Base-by-base conservation (phyloP, 2,329 filamentous ascomycete genomes). In the Exophiala alcalophila region DNA sequence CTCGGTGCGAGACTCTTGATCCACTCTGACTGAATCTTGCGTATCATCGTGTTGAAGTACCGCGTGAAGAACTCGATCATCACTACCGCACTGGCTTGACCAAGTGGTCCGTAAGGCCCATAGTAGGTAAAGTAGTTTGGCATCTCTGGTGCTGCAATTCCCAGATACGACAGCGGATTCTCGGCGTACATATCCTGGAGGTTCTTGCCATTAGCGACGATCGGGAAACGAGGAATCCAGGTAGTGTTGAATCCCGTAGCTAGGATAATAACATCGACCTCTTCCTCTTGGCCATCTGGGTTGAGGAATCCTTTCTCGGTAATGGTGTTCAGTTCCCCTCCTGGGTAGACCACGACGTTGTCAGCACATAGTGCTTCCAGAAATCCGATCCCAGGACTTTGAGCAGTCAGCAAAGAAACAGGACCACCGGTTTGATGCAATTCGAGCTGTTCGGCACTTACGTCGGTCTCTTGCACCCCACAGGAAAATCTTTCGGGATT, bases 331-430 rank as follows among this genome's bases (percentile, higher is more conserved):
- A 50, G 33, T 18, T 42, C 37, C 18, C 35, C 32, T 68, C 68
- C 0, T n/a, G 67, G 66, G 52, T 83, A 76, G 49, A 77, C 80
- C 10, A 71, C 68, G 10, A 83, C 79, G 35, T 84, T 82, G 3
- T 74, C 70, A 49, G 77, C 69, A 0, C 71, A 68, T 15, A 84
- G 65, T 0, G 80, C 78, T 57, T 59, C 81, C 2, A 60, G 44
- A 24, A 59, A 60, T 7, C 57, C 57, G 14, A 55, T 44, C 0
- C 72, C 72, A 1, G 73, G 73, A 1, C n/a, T n/a, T n/a, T n/a
- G n/a, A n/a, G n/a, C n/a, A n/a, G n/a, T n/a, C n/a, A n/a, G n/a
- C n/a, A n/a, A n/a, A n/a, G n/a, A n/a, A n/a, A n/a, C n/a, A n/a
- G n/a, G n/a, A n/a, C n/a, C n/a, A n/a, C n/a, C n/a, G n/a, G n/a